Evolutionary conservation across 805 yeast genomes (phyloP), one percentile per base, ranked within the genome.

Genomic region (Vanderwaltozyma tropicalis): DNA sequence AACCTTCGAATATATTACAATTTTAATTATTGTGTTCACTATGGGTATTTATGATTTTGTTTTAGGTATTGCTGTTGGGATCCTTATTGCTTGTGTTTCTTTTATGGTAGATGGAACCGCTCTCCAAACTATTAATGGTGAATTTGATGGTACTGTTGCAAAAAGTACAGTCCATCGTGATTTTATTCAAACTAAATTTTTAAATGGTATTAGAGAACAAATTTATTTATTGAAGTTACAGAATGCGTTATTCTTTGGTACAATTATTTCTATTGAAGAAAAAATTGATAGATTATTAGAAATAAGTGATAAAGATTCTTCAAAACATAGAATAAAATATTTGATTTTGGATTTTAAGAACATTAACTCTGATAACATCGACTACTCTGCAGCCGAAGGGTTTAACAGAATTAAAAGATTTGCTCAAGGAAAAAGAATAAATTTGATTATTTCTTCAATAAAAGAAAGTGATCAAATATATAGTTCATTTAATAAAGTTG

Each of bases 31-130:
- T 48, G 94, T 94, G n/a, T 62, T 86, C 22, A 80, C 88, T 0
- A 92, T 92, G 97, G 97, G 97, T 3, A 78, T 82, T 1, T 80
- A 85, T 72, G 98, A 92, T 62, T 92, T 92, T 57, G 97, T 92
- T 9, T 72, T 78, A 46, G 98, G 98, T 41, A 85, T 92, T 22
- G 63, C 89, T 39, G 88, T 80, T 15, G 98, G 98, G 34, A 81
- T 89, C 19, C 64, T 92, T 26, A 68, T 92, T 39, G 97, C 98
- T 0, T 88, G 96, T 57, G 72, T 89, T 50, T 82, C 92, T n/a
- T 92, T 88, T 64, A 85, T 92, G n/a, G 80, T 88, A 34, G 94
- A 84, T 46, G 92, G 94, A 16, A 87, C 95, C 1, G 74, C 85
- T 30, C 71, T 78, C 32, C 85, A 92, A 22, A 87, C 89, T 13